phyloP scores from a whole-genome alignment of 1,284 basidiomycete genomes.

The Tilletia indica region DNA sequence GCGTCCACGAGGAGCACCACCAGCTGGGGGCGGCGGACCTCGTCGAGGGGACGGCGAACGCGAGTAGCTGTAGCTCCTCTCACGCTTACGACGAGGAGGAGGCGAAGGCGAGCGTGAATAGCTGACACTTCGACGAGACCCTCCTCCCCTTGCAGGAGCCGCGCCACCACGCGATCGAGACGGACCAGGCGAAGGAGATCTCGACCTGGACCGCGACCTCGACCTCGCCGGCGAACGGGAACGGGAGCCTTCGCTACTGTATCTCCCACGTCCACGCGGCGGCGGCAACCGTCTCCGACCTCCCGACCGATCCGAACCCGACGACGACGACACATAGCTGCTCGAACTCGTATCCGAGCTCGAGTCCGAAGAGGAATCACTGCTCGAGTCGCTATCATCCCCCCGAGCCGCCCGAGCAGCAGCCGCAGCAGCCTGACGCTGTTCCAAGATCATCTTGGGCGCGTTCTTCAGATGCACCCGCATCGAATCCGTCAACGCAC shows the following conservation, averaged over 20 bases:
- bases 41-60: not conserved
- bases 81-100: slow-evolving; percentile 17
- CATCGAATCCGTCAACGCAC: slow-evolving; percentile 90
- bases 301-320: no score
- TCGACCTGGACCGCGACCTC: slow-evolving; percentile 24
- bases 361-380: slow-evolving; percentile 59
- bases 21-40: no score
- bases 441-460: slow-evolving; percentile 84
- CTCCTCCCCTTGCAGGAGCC: not conserved
- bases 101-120: slow-evolving; percentile 19
- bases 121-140: not conserved
- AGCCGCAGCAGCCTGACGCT: slow-evolving; percentile 65
- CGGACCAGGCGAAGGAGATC: slow-evolving; percentile 26
- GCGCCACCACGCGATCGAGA: slow-evolving; percentile 38
- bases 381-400: slow-evolving; percentile 60
- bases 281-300: slow-evolving; percentile 13
- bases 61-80: slow-evolving; percentile 5
- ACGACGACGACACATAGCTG: slow-evolving; percentile 16
- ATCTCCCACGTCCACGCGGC: slow-evolving; percentile 8
- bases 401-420: slow-evolving; percentile 70
- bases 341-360: slow-evolving; percentile 48
- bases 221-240: slow-evolving; percentile 15
- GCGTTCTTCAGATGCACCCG: slow-evolving; percentile 93
- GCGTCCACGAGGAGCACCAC: no score
- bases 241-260: slow-evolving; percentile 3